Percentiles rank a stretch among this genome's conserved stretches.
Evolutionary conservation across 2,329 filamentous ascomycete genomes (phyloP).

Genomic region (Penicillium sp.): DNA sequence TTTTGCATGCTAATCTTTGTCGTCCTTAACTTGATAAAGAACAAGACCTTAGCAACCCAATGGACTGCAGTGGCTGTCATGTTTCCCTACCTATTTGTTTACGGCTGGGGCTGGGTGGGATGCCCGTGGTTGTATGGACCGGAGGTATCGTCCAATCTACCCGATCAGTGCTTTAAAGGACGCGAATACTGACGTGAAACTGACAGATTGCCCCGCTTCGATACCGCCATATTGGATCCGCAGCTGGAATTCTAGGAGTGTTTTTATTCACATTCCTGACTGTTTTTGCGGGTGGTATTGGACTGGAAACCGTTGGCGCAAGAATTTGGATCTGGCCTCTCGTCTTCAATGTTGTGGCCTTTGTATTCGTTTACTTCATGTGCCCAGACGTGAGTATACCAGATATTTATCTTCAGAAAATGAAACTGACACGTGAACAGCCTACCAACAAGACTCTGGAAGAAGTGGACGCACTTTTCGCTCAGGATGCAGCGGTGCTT

Average conservation of each 20-base stretch:
- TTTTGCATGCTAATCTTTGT: conserved; percentile 16
- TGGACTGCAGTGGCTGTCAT: conserved; percentile 13
- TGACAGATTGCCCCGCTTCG: conserved; percentile 11
- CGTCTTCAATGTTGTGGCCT: conserved; percentile 2
- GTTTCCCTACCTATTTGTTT: conserved; percentile 14
- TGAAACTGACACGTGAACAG: not conserved
- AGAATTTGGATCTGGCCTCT: conserved; percentile 9
- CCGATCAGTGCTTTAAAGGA: not conserved
- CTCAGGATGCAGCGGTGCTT: not conserved
- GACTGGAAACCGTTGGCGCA: not conserved
- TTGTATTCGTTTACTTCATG: conserved; percentile 11
- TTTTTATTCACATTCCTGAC: conserved; percentile 9
- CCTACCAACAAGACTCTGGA: not conserved
- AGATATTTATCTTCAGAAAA: not conserved
- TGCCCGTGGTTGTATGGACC: conserved; percentile 12
- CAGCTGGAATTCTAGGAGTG: conserved; percentile 2
- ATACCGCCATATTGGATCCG: conserved; percentile 11
- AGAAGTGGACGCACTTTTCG: not conserved
- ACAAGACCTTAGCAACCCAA: conserved; percentile 10
- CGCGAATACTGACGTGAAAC: not conserved
- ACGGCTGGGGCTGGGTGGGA: conserved; percentile 17
- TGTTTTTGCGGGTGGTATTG: conserved; percentile 8
- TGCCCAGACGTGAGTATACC: conserved; percentile 11
- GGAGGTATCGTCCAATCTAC: not conserved
- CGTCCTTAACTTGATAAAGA: conserved; percentile 3